A percentile compares a stretch with the other conserved stretches of the same genome.
Evolutionary conservation across 164 flowering plant species (phyloP).

Genomic region (Aristolochia contorta): DNA sequence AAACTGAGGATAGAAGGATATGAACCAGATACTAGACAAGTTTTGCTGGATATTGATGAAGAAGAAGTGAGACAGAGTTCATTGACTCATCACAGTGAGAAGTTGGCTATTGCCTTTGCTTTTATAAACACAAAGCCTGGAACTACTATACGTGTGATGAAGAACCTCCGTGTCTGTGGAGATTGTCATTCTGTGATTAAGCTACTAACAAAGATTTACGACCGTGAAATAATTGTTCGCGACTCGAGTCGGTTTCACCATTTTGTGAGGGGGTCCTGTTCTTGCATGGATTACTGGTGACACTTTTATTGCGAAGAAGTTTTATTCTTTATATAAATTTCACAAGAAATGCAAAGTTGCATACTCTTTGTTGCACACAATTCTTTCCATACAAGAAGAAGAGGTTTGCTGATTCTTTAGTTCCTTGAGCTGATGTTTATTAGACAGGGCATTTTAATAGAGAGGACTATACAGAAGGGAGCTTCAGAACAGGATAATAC

Average conservation of each 20-base stretch:
- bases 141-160: slow-evolving; percentile 7
- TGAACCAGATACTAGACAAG: slow-evolving; percentile 8
- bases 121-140: slow-evolving; percentile 10
- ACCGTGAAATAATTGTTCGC: slow-evolving; percentile 10
- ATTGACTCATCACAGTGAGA: slow-evolving; percentile 11
- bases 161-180: slow-evolving; percentile 8
- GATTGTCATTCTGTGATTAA: slow-evolving; percentile 9
- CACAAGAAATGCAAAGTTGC: background rate
- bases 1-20: slow-evolving; percentile 2
- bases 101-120: slow-evolving; percentile 10
- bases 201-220: slow-evolving; percentile 4
- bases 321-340: background rate
- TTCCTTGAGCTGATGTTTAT: background rate
- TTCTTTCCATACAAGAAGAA: background rate
- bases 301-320: background rate
- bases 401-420: background rate
- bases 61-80: slow-evolving; percentile 11
- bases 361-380: background rate
- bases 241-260: slow-evolving; percentile 12
- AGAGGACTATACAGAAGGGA: background rate
- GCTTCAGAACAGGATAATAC: background rate
- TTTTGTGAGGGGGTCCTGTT: slow-evolving; percentile 6
- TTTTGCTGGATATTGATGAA: slow-evolving; percentile 10
- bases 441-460: background rate
- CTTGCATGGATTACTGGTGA: slow-evolving; percentile 14